Base-by-base conservation (phyloP, 2,329 filamentous ascomycete genomes). In the Alternaria arborescens region DNA sequence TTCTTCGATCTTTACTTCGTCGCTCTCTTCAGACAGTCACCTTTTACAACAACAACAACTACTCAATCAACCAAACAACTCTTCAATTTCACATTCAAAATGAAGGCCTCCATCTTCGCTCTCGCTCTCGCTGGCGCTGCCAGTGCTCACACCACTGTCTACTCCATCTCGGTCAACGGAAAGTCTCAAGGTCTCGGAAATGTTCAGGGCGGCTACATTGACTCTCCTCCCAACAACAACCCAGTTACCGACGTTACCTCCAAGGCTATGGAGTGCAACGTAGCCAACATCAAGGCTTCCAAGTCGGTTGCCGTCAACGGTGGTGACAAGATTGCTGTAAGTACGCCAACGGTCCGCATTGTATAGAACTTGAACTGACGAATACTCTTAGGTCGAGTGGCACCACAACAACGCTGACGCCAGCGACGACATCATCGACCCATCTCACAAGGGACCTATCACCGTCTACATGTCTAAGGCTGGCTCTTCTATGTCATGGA, bases 371-470 rank as follows among this genome's bases (percentile, higher is more conserved):
- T 11, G 41, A 24, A 26, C 58, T 64, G 8, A 64, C 61, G 44
- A 28, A 1, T 47, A n/a, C 41, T 30, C 42, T 16, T 44, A 64
- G 61, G 71, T 75, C 68, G 81, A 85, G 73, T 86, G 83, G 84
- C 82, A 81, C 74, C 84, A 86, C 77, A 69, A 86, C 74, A 79
- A 40, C 68, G 80, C 82, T 44, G 68, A 69, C 60, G 60, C 67
- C 34, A 60, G 64, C 22, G 83, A 86, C 74, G 84, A 85, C 71
- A 84, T 86, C 77, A 83, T 87, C 52, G 85, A 78, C 65, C 36
- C 52, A 26, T 83, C 81, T 51, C 85, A 86, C 79, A 74, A 80
- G 71, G 85, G 85, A 10, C 84, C 84, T 40, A 74, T 86, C 69
- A 79, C 82, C 64, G 84, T 82, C 62, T 87, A 84, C 71, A 82